These are phyloP conservation scores for Sporothrix sp. DNA, from an alignment of 2,329 filamentous ascomycete genomes.

Conservation along the genomic window DNA sequence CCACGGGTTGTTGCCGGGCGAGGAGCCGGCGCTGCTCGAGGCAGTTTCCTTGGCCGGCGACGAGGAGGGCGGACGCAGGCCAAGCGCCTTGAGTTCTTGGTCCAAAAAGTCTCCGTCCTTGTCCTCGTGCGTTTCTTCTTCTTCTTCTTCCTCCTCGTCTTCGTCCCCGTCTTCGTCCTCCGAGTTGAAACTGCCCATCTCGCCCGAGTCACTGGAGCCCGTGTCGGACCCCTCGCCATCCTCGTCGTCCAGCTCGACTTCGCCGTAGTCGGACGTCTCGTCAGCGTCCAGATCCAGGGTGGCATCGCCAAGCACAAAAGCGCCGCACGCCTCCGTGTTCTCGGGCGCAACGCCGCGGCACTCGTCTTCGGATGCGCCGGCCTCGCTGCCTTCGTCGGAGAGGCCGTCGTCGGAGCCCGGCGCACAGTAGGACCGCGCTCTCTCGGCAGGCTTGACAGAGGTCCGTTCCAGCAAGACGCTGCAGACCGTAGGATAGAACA, in stretches of 20 bases:
- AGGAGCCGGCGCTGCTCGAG: not conserved
- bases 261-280: not conserved
- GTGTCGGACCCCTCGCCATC: not conserved
- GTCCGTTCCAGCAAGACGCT: conserved; percentile 20
- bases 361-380: too few species aligned
- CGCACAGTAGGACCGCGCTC: conserved; percentile 20
- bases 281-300: too few species aligned
- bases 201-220: too few species aligned
- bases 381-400: conserved; percentile 5
- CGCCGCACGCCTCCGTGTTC: too few species aligned
- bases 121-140: not conserved
- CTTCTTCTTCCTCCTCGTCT: not conserved
- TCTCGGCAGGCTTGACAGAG: not conserved
- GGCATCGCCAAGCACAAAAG: too few species aligned
- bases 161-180: not conserved
- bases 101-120: not conserved
- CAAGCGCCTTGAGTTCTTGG: not conserved
- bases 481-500: conserved; percentile 23
- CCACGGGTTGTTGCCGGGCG: not conserved
- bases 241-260: not conserved
- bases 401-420: conserved; percentile 18
- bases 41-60: not conserved
- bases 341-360: too few species aligned
- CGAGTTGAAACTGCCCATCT: too few species aligned
- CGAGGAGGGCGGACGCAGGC: not conserved